Evolutionary conservation across 2,329 filamentous ascomycete genomes (phyloP).

Genomic region (Rutstroemia sp.): DNA sequence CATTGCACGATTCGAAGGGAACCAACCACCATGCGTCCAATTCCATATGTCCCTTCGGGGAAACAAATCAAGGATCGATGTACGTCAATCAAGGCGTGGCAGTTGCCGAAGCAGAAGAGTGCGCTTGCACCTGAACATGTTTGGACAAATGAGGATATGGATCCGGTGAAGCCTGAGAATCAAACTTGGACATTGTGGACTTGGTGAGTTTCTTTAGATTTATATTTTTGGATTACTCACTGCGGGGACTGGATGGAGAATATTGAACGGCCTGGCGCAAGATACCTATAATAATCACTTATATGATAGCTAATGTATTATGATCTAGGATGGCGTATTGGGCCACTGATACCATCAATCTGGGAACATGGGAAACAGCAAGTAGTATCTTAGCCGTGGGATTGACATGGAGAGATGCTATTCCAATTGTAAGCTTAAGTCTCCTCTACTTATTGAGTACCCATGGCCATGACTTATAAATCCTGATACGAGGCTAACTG

Average conservation of each 20-base stretch:
- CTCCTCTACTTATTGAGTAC: conserved; percentile 10
- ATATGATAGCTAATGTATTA: background rate
- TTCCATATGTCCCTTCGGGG: conserved; percentile 27
- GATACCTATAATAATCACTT: background rate
- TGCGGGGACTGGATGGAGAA: background rate
- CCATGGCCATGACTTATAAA: background rate
- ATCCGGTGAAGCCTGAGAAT: conserved; percentile 25
- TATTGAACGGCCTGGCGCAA: background rate
- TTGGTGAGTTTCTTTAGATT: conserved; percentile 15
- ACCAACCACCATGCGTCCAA: conserved; percentile 17
- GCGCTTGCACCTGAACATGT: conserved; percentile 39
- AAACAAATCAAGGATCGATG: conserved; percentile 33
- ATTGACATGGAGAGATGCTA: conserved; percentile 47
- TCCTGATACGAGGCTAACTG: background rate
- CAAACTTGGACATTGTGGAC: conserved; percentile 31
- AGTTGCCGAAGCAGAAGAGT: conserved; percentile 40
- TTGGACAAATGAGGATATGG: conserved; percentile 34
- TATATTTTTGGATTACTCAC: too few species aligned
- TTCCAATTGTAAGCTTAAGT: conserved; percentile 34
- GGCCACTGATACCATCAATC: conserved; percentile 34
- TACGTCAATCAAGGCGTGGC: conserved; percentile 37
- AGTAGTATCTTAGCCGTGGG: conserved; percentile 42
- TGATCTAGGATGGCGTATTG: conserved; percentile 31
- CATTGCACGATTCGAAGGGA: too few species aligned
- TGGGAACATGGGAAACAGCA: conserved; percentile 45